Percentiles rank a stretch among this genome's conserved stretches.
Conservation (phyloP, 345 rosid genomes). For the Lepidium aucheri region DNA sequence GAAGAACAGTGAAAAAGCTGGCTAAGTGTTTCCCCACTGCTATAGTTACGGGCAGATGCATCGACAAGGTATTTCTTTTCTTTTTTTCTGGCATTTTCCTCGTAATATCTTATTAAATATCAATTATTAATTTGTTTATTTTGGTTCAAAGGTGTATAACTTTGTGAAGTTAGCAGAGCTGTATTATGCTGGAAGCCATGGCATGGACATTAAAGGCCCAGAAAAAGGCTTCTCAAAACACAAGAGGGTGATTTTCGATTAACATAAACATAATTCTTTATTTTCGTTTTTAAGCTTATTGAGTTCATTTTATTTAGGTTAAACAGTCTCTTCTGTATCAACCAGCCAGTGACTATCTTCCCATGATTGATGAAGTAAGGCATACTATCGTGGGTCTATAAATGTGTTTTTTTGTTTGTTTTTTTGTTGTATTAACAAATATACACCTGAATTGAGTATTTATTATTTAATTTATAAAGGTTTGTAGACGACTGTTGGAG, state of each 20-base stretch:
- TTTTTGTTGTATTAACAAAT: neutral
- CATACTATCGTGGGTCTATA: neutral
- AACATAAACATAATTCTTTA: conserved; percentile 24
- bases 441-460: neutral
- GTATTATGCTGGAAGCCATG: conserved; percentile 99
- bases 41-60: conserved; percentile 87
- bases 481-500: conserved; percentile 43
- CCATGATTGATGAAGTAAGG: conserved; percentile 75
- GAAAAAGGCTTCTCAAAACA: conserved; percentile 39
- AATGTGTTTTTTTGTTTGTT: neutral
- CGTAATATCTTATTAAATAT: neutral
- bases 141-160: conserved; percentile 51
- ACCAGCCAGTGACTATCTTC: conserved; percentile 77
- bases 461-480: conserved; percentile 28
- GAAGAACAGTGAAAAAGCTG: conserved; percentile 57
- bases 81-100: neutral
- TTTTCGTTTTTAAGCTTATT: neutral
- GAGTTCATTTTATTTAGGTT: conserved; percentile 31
- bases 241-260: conserved; percentile 37
- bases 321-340: conserved; percentile 52
- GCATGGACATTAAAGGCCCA: conserved; percentile 99
- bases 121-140: neutral
- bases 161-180: conserved; percentile 78
- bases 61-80: conserved; percentile 62
- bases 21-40: conserved; percentile 81